These are phyloP conservation scores for Brassica balearica DNA, from an alignment of 441 rosid genomes.

Conservation along the genomic window DNA sequence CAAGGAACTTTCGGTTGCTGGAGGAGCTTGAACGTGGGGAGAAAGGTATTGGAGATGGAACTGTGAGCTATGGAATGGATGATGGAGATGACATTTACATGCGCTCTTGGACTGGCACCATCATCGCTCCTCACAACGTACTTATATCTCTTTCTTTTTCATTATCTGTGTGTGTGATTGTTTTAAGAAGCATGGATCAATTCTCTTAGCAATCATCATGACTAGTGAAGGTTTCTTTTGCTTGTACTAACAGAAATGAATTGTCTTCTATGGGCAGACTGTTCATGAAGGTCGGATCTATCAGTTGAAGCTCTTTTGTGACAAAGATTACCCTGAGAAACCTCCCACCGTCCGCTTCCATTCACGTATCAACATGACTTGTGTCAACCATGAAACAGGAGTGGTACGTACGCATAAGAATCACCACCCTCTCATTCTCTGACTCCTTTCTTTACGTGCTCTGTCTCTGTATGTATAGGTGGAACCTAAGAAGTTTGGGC, in stretches of 20 bases:
- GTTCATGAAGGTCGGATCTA: constrained; percentile 97
- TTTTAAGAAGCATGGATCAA: constrained; percentile 21
- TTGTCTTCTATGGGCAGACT: constrained; percentile 52
- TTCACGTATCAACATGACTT: constrained; percentile 91
- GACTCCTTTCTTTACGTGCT: background rate
- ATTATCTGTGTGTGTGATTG: background rate
- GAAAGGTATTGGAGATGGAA: constrained; percentile 80
- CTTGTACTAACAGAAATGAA: too few species aligned
- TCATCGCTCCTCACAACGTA: constrained; percentile 98
- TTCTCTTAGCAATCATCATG: too few species aligned
- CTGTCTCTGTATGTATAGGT: constrained; percentile 54
- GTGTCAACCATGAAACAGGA: constrained; percentile 96
- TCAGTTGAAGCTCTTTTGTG: constrained; percentile 97
- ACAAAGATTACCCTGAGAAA: constrained; percentile 97
- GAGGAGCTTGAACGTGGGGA: too few species aligned
- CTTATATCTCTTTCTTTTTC: constrained; percentile 33
- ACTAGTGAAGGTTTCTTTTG: too few species aligned
- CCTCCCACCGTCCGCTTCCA: constrained; percentile 96
- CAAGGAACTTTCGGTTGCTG: too few species aligned
- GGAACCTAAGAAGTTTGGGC: constrained; percentile 87
- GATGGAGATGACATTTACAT: constrained; percentile 98
- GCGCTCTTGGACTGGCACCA: constrained; percentile 99
- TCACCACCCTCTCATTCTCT: background rate
- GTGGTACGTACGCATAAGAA: constrained; percentile 70
- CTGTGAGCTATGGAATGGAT: constrained; percentile 99